A percentile compares a stretch with the other conserved stretches of the same genome.
Conservation (phyloP, 2,329 filamentous ascomycete species). For the Diaporthe sp. region DNA sequence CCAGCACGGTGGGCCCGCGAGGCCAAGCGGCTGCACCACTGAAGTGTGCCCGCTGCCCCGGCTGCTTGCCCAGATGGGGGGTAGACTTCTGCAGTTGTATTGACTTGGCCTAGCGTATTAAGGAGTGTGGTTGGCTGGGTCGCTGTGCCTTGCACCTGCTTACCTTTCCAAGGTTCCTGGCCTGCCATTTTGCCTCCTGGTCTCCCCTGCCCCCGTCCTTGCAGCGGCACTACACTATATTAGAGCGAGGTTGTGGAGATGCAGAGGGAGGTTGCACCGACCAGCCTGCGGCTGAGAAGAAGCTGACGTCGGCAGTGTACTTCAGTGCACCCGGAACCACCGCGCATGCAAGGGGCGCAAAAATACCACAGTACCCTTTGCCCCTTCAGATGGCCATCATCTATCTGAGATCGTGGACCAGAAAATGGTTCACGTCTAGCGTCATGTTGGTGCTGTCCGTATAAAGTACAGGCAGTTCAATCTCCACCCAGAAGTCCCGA, state of each 20-base stretch:
- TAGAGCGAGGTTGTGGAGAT: neutral
- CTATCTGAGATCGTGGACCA: neutral
- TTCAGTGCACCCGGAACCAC: no score
- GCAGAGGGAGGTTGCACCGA: conserved; percentile 7
- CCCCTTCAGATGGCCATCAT: neutral
- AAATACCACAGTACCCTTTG: neutral
- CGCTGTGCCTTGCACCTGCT: conserved; percentile 5
- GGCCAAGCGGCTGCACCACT: conserved; percentile 8
- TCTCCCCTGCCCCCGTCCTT: conserved; percentile 3
- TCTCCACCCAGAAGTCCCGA: neutral
- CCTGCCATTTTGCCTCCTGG: neutral
- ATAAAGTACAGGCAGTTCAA: neutral
- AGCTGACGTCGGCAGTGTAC: conserved; percentile 10
- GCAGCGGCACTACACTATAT: conserved; percentile 2
- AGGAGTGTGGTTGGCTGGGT: neutral
- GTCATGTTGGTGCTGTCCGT: neutral
- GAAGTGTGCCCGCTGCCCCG: neutral
- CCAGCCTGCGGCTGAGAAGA: conserved; percentile 10
- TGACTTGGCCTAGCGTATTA: conserved; percentile 12
- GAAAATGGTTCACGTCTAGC: neutral
- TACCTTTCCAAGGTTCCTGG: neutral
- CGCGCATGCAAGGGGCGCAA: conserved; percentile 15
- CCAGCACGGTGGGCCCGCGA: neutral
- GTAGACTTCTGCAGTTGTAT: conserved; percentile 7
- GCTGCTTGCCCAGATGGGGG: conserved; percentile 3